Conservation (phyloP, 371 early-diverging fungal species). For the Mucor lusitanicus region DNA sequence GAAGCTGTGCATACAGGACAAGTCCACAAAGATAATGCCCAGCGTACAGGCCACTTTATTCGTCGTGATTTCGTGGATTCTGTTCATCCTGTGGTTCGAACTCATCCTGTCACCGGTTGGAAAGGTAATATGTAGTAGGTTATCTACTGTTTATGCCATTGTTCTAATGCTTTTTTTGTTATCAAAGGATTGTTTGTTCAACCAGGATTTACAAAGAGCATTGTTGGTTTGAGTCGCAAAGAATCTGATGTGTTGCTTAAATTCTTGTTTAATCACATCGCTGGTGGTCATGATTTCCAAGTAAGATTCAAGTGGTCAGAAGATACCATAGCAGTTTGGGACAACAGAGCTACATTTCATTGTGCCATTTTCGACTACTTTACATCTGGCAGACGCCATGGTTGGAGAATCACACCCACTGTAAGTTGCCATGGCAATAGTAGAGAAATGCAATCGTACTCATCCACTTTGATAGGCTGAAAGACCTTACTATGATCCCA, state of each 20-base stretch:
- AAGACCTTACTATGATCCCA: slow-evolving; percentile 58
- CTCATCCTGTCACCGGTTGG: slow-evolving; percentile 72
- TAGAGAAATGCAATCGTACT: background rate
- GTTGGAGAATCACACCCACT: slow-evolving; percentile 41
- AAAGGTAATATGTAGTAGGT: slow-evolving; percentile 20
- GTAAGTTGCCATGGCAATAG: background rate
- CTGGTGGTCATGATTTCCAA: slow-evolving; percentile 57
- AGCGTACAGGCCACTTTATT: slow-evolving; percentile 35
- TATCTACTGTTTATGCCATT: too few species aligned
- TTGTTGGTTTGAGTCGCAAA: slow-evolving; percentile 47
- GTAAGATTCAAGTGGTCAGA: slow-evolving; percentile 65
- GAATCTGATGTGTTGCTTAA: slow-evolving; percentile 59
- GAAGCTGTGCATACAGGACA: slow-evolving; percentile 60
- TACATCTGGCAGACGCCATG: slow-evolving; percentile 31
- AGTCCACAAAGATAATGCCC: slow-evolving; percentile 37
- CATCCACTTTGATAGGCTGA: slow-evolving; percentile 33
- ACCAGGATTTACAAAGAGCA: slow-evolving; percentile 57
- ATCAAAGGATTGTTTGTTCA: slow-evolving; percentile 50
- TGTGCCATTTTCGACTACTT: slow-evolving; percentile 27
- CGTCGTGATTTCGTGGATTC: slow-evolving; percentile 48
- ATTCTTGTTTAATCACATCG: slow-evolving; percentile 35
- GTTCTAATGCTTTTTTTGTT: too few species aligned
- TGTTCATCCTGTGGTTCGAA: slow-evolving; percentile 59
- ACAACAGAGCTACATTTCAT: slow-evolving; percentile 55
- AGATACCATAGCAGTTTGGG: slow-evolving; percentile 66